Base-by-base conservation (phyloP, 2,329 filamentous ascomycete species). In the Drechslerella stenobrocha region DNA sequence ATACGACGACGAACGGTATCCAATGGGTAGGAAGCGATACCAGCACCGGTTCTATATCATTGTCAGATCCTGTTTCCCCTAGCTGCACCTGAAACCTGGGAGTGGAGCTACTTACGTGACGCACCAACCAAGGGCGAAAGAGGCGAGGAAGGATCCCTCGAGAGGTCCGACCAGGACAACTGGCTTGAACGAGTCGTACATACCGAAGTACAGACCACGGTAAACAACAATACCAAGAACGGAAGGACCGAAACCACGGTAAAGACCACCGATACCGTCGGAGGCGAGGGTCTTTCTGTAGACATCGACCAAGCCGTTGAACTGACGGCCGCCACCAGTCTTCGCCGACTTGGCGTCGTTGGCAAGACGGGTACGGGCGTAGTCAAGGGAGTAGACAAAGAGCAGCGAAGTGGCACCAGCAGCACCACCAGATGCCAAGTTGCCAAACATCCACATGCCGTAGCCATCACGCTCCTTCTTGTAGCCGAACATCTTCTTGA, bases 181-280 rank as follows among this genome's bases (percentile, higher is more conserved):
- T 76, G 93, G 93, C 90, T 98, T 98, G 86, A 98, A 87, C 76
- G 93, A 98, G 84, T 98, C 93, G 90, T 98, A 98, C 88, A 98
- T 88, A 80, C 93, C 93, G 88, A 98, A 98, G 91, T 98, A 98
- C 77, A 98, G 90, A 96, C 93, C 93, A 90, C 93, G 93, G 90
- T 98, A 98, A 83, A 98, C 93, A 77, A 98, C 81, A 81, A 98
- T 98, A 88, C 93, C 93, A 81, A 88, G 85, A 78, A 98, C 93
- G 78, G 93, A 98, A 80, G 95, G 93, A 85, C 91, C 90, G 89
- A 98, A 98, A 85, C 93, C 93, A 95, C 93, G 93, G 90, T 98
- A 98, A 78, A 98, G 91, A 95, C 93, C 93, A 78, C 87, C 88
- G 83, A 98, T 84, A 95, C 93, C 93, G 80, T 98, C 93, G 77